These are phyloP conservation scores for Priceomyces castillae DNA, from an alignment of 805 yeast species.

Conservation along the genomic window DNA sequence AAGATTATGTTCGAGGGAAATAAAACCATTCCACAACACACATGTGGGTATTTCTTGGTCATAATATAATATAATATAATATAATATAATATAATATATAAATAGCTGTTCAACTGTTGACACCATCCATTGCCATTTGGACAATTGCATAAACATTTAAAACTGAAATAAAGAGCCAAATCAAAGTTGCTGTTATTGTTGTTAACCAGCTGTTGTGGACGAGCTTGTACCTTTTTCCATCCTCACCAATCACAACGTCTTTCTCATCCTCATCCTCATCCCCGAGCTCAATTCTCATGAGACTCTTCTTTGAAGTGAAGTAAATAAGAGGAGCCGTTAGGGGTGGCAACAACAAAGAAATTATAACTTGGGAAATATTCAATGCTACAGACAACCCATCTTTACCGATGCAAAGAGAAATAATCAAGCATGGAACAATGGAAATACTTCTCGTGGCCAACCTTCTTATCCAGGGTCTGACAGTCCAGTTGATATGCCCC, in stretches of 20 bases:
- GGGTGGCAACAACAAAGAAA: constrained; percentile 80
- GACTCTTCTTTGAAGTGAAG: constrained; percentile 66
- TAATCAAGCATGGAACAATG: constrained; percentile 74
- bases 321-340: constrained; percentile 81
- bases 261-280: constrained; percentile 9
- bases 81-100: too few species aligned
- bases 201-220: constrained; percentile 64
- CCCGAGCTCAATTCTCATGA: constrained; percentile 59
- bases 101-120: constrained; percentile 8
- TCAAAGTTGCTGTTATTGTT: constrained; percentile 46
- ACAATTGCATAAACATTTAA: constrained; percentile 63
- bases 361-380: constrained; percentile 82
- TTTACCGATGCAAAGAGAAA: constrained; percentile 70
- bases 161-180: constrained; percentile 73
- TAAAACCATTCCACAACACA: too few species aligned
- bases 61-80: too few species aligned
- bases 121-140: constrained; percentile 39
- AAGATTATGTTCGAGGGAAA: too few species aligned
- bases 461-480: constrained; percentile 79
- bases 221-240: constrained; percentile 35
- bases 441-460: constrained; percentile 74
- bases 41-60: too few species aligned
- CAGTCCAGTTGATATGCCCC: constrained; percentile 81
- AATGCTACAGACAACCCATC: constrained; percentile 68
- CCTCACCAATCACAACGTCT: constrained; percentile 11